Base-by-base conservation (phyloP, 2,329 filamentous ascomycete species). In the Falciphora oryzae region DNA sequence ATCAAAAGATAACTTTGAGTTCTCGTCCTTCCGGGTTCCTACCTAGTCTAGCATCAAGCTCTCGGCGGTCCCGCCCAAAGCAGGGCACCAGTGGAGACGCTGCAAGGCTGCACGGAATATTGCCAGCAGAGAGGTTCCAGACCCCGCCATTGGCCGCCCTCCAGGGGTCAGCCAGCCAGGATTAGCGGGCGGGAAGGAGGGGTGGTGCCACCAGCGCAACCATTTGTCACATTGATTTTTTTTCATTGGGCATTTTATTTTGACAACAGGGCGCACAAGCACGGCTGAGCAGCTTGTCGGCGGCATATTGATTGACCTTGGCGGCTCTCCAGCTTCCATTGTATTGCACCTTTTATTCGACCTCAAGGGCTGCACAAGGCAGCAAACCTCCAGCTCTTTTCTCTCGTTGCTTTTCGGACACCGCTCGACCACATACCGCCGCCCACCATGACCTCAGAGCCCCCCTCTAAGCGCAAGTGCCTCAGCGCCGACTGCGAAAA, bases 401-500 rank as follows among this genome's bases (percentile, higher is more conserved):
- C 22, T 14, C 22, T 44, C 25, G 18, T 16, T 61, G 14, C 31
- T 18, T 50, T 18, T 38, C 35, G 4, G 16, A 38, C 35, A 14
- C 35, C 35, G 18, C 35, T 38, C 14, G n/a, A 8, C 22, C 59
- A 18, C 7, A 22, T 16, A 11, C 13, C 29, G 38, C n/a, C 62
- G 22, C 31, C 61, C 71, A 76, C 71, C 73, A 82, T 85, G 78
- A 72, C 80, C 60, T 74, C 79, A 62, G 83, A 84, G 75, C 75
- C 81, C 16, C 76, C 81, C 28, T 72, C 79, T 58, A 86, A 86
- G 78, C 86, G 85, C 74, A 89, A 88, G 77, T 99, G 95, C 75
- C 82, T 89, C 64, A 91, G 95, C 61, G 82, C 83, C 65, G 92
- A 96, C 76, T 99, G 95, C 82, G 82, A 85, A 57, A 97, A 97